Evolutionary conservation across 2,329 filamentous ascomycete species (phyloP), one percentile per base, ranked within the genome.

Genomic region (Macrophomina tecta): DNA sequence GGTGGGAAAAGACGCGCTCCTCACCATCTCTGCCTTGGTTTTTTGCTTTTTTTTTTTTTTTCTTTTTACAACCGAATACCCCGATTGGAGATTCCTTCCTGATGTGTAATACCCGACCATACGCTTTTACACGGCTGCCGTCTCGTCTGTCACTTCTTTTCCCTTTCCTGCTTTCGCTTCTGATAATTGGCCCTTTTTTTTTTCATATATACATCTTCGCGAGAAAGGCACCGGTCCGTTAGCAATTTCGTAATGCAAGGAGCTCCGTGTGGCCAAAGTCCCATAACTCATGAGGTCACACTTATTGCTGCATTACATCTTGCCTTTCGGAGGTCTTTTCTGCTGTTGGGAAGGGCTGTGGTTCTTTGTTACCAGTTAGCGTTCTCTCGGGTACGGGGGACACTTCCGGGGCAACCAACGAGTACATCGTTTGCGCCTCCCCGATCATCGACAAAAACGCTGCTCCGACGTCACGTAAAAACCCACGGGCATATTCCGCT

Each of bases 381-480:
- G 38, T 38, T 12, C 3, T 49, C 28, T 18, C 9, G 32, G 16
- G 7, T 12, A 1, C 8, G 36, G 36, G 38, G 36, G 36, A n/a
- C 36, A 58, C 53, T 23, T 23, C 3, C 23, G 3, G 23, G 23
- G 23, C 23, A 36, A 58, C 36, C n/a, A 45, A 11, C 18, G 16
- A 36, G 45, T 49, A 18, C 7, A 38, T 14, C n/a, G 16, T 49
- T 34, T 49, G 23, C 58, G 30, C 58, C 58, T 36, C 45, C 38
- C 30, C 45, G 23, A 23, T 23, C 23, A 23, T 34, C 32, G 14
- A 18, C 42, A 14, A 5, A 61, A 46, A 46, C 23, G 58, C 58
- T 48, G 34, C 30, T 48, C 58, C 58, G 58, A 62, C 45, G 58
- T 62, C 58, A 62, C 32, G 32, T 38, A 62, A 62, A 62, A 23